These are phyloP conservation scores for Ulota crispa DNA, from an alignment of 225 moss, liverwort and hornwort genomes.

Conservation along the genomic window DNA sequence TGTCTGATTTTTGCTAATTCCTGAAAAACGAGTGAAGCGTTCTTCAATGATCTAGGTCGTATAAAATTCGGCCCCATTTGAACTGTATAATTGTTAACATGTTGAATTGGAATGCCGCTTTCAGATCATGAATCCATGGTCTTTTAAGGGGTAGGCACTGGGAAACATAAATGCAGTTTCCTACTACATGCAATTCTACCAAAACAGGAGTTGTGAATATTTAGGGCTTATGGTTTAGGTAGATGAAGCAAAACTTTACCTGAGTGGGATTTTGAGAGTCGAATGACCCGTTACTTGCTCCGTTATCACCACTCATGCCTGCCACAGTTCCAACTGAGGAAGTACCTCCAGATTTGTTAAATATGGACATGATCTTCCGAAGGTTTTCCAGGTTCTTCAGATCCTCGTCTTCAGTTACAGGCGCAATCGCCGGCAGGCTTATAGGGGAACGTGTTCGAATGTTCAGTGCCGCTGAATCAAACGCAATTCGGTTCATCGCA, in stretches of 20 bases:
- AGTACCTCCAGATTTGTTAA: slow-evolving; percentile 27
- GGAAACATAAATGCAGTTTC: too few relatives aligned
- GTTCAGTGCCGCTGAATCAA: slow-evolving; percentile 58
- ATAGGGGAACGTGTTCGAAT: slow-evolving; percentile 58
- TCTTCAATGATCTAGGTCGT: too few relatives aligned
- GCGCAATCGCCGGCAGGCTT: slow-evolving; percentile 49
- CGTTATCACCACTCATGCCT: slow-evolving; percentile 26
- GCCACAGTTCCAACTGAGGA: slow-evolving; percentile 30
- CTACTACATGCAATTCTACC: too few relatives aligned
- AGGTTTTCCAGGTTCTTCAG: slow-evolving; percentile 72
- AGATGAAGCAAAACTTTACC: slow-evolving; percentile 1
- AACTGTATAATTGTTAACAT: too few relatives aligned
- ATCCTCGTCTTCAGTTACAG: slow-evolving; percentile 73
- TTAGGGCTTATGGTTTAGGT: too few relatives aligned
- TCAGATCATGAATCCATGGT: too few relatives aligned
- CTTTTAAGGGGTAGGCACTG: too few relatives aligned
- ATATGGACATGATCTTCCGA: slow-evolving; percentile 59
- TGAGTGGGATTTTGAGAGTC: slow-evolving; percentile 16
- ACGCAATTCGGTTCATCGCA: slow-evolving; percentile 70
- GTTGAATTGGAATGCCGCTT: too few relatives aligned
- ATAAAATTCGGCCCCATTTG: too few relatives aligned
- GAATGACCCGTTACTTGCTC: slow-evolving; percentile 12
- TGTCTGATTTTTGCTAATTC: too few relatives aligned
- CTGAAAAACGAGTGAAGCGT: too few relatives aligned
- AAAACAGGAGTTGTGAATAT: too few relatives aligned